Evolutionary conservation across 2,329 filamentous ascomycete genomes (phyloP), one percentile per base, ranked within the genome.

Genomic region (Fusarium guadeloupense): DNA sequence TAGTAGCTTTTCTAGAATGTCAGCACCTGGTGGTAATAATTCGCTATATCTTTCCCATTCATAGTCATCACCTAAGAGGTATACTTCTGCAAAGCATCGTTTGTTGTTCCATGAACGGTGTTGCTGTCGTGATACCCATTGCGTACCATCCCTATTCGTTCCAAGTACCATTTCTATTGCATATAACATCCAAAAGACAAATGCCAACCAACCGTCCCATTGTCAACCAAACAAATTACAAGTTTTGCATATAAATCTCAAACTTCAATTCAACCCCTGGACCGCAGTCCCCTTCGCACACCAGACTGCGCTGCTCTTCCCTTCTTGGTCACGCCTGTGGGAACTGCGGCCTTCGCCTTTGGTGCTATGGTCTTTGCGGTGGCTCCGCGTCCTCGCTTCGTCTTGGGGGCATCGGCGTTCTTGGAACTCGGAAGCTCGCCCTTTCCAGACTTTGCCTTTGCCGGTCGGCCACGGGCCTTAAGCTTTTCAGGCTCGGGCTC

Each of bases 371-470:
- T 26, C 40, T 51, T 62, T 23, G 39, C 59, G 19, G 30, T n/a
- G 10, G 39, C 46, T 25, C 41, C 54, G 42, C 51, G 57, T 35
- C 61, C 62, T 26, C 54, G 54, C 39, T 65, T 69, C 21, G 56
- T 19, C 5, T 42, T 21, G 4, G 45, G 40, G 6, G 51, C 48
- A n/a, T 45, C 42, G 1, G 25, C 42, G 0, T 33, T 34, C 28
- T 69, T 69, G 9, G 62, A 20, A 33, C 54, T 57, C 30, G 62
- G 35, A 12, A 69, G 48, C 33, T 69, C 67, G 10, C 67, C 67
- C 30, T 69, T 69, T 17, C 67, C 67, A 7, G 67, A 60, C 42
- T 69, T 69, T 31, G 50, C 52, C n/a, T 63, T 66, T 9, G 42
- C 43, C 4, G 59, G 48, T 14, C 59, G 55, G 30, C 64, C 52